These are phyloP conservation scores for Dimocarpus longan DNA, from an alignment of 345 rosid species.

Conservation along the genomic window DNA sequence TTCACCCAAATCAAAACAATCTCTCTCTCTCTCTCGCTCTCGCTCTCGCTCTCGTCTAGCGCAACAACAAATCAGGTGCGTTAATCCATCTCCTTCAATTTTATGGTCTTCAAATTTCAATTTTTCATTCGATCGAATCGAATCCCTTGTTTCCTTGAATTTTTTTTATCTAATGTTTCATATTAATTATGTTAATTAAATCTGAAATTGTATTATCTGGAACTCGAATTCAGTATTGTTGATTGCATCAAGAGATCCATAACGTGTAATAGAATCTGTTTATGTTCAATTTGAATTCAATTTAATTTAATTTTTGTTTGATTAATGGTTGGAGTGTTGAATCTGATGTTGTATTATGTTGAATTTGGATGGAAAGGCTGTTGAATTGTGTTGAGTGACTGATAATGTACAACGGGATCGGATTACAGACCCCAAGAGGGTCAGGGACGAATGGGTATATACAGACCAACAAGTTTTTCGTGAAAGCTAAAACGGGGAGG, in stretches of 20 bases:
- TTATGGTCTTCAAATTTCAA: not conserved
- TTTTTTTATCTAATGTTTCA: too few species aligned
- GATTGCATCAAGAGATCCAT: not conserved
- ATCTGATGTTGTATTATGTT: not conserved
- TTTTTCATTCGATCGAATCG: not conserved
- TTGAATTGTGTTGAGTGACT: not conserved
- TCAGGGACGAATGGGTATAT: slow-evolving; percentile 96
- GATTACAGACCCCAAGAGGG: slow-evolving; percentile 92
- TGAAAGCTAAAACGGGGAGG: slow-evolving; percentile 70
- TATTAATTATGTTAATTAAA: not conserved
- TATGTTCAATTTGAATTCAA: not conserved
- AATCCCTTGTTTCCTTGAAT: too few species aligned
- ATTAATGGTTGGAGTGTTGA: not conserved
- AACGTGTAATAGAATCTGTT: slow-evolving; percentile 79
- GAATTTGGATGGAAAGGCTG: not conserved
- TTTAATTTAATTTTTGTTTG: too few species aligned
- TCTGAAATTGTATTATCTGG: not conserved
- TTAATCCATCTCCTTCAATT: not conserved
- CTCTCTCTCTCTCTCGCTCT: too few species aligned
- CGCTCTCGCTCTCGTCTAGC: too few species aligned
- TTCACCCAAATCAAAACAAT: too few species aligned
- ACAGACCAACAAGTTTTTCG: slow-evolving; percentile 85
- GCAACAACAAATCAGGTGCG: not conserved
- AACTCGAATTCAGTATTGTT: not conserved
- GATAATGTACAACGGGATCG: slow-evolving; percentile 93